These are phyloP conservation scores for Colletotrichum camelliae DNA, from an alignment of 2,329 filamentous ascomycete species.

Conservation along the genomic window DNA sequence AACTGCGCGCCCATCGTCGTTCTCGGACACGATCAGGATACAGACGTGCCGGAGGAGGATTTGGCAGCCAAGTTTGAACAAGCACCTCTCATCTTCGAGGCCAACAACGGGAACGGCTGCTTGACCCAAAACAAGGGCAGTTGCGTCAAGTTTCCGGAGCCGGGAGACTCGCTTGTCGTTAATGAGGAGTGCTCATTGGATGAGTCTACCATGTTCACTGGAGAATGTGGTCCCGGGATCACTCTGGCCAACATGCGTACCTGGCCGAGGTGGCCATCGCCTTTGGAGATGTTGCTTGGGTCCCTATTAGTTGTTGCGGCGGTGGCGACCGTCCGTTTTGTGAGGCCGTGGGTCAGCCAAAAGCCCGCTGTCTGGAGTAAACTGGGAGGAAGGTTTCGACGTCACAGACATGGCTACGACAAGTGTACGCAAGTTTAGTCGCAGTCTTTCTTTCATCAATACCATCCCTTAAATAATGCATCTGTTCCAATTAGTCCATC, in stretches of 20 bases:
- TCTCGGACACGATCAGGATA: not conserved
- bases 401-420: not conserved
- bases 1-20: not conserved
- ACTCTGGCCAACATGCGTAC: not conserved
- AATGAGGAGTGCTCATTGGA: not conserved
- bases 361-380: not conserved
- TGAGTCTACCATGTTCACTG: not conserved
- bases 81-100: not conserved
- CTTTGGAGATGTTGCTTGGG: not conserved
- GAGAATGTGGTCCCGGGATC: not conserved
- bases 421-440: not conserved
- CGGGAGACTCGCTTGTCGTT: not conserved
- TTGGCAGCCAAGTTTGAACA: not conserved
- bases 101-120: not conserved
- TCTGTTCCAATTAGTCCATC: not conserved
- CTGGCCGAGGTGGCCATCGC: not conserved
- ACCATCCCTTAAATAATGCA: rapidly evolving
- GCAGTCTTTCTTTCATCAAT: not conserved
- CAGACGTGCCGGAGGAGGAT: not conserved
- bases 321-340: not conserved
- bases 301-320: not conserved
- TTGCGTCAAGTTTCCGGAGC: not conserved
- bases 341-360: not conserved
- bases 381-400: not conserved
- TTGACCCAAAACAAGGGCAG: not conserved